Percentiles rank a stretch among this genome's conserved stretches.
Conservation (phyloP, 257 asterid genomes). For the Jaltomata sinuosa region DNA sequence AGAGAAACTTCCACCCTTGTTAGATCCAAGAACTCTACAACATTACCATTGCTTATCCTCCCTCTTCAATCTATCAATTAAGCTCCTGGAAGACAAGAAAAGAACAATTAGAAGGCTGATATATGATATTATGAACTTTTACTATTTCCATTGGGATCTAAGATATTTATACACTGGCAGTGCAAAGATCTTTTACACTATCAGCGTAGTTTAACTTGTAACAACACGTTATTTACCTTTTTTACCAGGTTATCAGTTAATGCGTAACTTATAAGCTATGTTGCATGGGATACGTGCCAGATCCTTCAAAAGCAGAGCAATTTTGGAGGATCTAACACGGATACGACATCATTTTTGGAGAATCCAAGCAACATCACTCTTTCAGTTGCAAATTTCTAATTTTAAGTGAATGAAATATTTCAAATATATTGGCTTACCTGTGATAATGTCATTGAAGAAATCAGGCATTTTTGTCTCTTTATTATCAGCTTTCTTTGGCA, state of each 20-base stretch:
- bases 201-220: not conserved
- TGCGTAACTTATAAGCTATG: not conserved
- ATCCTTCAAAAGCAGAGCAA: not conserved
- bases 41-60: not conserved
- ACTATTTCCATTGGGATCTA: not conserved
- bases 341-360: not conserved
- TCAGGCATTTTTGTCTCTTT: not conserved
- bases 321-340: not conserved
- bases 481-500: conserved; percentile 27
- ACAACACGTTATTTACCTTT: not conserved
- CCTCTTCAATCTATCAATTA: not conserved
- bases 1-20: not conserved
- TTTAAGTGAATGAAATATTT: not conserved
- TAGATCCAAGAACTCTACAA: not conserved
- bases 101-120: not conserved
- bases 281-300: not conserved
- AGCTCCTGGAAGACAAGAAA: not conserved
- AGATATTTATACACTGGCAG: not conserved
- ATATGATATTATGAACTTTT: not conserved
- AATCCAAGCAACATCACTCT: not conserved
- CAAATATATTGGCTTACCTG: not conserved
- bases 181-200: not conserved
- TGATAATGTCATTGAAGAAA: conserved; percentile 1
- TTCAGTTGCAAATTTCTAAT: not conserved
- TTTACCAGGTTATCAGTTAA: not conserved